These are phyloP conservation scores for Neospora caninum DNA, from an alignment of 169 alveolate genomes.

Conservation along the genomic window DNA sequence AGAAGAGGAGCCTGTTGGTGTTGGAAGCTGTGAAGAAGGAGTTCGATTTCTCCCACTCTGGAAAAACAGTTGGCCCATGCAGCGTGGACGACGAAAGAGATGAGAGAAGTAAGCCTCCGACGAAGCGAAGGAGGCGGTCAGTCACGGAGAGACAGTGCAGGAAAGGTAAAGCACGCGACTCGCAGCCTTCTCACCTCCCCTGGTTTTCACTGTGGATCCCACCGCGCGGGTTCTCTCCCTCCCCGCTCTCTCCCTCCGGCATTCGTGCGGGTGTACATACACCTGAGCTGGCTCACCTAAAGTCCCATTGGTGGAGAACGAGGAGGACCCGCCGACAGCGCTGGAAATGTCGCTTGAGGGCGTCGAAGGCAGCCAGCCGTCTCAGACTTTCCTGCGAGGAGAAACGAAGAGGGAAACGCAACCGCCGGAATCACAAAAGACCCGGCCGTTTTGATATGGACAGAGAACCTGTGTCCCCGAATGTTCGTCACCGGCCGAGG, in stretches of 20 bases:
- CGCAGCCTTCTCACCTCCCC: too few species aligned
- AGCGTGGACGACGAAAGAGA: neutral
- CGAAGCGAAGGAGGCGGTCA: too few species aligned
- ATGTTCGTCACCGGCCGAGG: too few species aligned
- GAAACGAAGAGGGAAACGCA: neutral
- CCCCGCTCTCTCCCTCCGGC: too few species aligned
- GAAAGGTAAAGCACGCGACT: too few species aligned
- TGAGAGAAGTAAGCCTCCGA: neutral
- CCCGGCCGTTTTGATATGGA: neutral
- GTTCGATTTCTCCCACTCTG: conserved; percentile 13
- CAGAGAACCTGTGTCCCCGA: neutral
- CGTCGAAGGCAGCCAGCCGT: conserved; percentile 2
- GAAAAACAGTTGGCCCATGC: neutral
- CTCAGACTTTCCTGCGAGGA: neutral
- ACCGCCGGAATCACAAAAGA: neutral
- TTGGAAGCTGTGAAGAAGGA: neutral
- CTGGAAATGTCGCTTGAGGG: neutral
- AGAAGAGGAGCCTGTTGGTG: neutral
- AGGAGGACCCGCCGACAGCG: conserved; percentile 41
- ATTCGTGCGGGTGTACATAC: too few species aligned
- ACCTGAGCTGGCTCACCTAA: conserved; percentile 4
- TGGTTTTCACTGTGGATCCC: too few species aligned
- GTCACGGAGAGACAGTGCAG: too few species aligned
- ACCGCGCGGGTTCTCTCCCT: too few species aligned
- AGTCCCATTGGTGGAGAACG: conserved; percentile 41